A percentile compares a stretch with the other conserved stretches of the same genome.
Evolutionary conservation across 2,329 filamentous ascomycete species (phyloP).

Genomic region (Nigrospora osmanthi): DNA sequence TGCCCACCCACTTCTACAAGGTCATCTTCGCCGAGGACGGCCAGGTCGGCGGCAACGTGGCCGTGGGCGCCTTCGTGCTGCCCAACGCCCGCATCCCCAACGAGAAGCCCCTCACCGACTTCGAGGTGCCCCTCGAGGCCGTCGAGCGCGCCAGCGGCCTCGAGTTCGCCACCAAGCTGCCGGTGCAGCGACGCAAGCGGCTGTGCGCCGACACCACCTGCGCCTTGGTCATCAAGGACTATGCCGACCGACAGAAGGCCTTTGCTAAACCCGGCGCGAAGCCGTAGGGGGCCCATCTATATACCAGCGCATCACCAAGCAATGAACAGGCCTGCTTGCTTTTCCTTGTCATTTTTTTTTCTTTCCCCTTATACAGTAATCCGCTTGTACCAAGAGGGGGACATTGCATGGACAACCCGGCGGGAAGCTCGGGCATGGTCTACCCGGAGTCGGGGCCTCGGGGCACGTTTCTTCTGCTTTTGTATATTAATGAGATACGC

Average conservation of each 20-base stretch:
- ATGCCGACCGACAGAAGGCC: conserved; percentile 51
- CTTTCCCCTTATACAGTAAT: too few relatives aligned
- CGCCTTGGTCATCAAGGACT: conserved; percentile 77
- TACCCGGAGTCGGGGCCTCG: too few relatives aligned
- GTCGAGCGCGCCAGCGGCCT: conserved; percentile 88
- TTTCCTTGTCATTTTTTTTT: too few relatives aligned
- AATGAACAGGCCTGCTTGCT: too few relatives aligned
- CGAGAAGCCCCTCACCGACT: conserved; percentile 77
- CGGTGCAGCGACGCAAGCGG: conserved; percentile 62
- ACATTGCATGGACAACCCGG: too few relatives aligned
- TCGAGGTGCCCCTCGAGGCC: conserved; percentile 89
- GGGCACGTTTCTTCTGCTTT: too few relatives aligned
- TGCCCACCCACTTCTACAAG: conserved; percentile 99
- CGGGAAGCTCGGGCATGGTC: too few relatives aligned
- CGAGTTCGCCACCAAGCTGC: conserved; percentile 80
- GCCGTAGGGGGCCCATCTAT: neutral
- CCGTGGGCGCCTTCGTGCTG: conserved; percentile 87
- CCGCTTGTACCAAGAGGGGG: too few relatives aligned
- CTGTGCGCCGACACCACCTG: conserved; percentile 85
- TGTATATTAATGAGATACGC: too few relatives aligned
- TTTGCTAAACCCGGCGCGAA: conserved; percentile 33
- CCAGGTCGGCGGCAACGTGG: conserved; percentile 55
- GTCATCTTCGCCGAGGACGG: conserved; percentile 94
- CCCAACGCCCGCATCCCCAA: conserved; percentile 88
- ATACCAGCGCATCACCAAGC: too few relatives aligned